These are phyloP conservation scores for Podaxis carcinomalis DNA, from an alignment of 768 basidiomycete species.

Conservation along the genomic window DNA sequence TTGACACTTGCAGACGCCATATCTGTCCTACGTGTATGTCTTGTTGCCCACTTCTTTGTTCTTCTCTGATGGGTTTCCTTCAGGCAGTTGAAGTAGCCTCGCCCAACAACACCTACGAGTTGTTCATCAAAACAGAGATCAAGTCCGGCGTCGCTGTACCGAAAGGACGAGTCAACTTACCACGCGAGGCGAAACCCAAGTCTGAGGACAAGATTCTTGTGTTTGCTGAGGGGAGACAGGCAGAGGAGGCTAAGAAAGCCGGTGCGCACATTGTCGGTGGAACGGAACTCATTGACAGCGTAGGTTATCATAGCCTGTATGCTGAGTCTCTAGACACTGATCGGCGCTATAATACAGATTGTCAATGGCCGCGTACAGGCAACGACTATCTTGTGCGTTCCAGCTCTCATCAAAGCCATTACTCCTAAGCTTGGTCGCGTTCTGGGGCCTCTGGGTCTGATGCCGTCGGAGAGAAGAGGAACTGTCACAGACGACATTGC, in stretches of 20 bases:
- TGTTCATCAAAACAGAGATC: conserved; percentile 77
- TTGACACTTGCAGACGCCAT: conserved; percentile 66
- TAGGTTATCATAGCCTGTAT: conserved; percentile 32
- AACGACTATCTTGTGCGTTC: conserved; percentile 81
- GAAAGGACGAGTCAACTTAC: conserved; percentile 85
- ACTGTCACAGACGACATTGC: conserved; percentile 90
- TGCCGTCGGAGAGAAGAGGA: conserved; percentile 93
- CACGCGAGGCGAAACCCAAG: conserved; percentile 72
- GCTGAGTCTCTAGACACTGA: not conserved
- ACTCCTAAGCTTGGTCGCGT: conserved; percentile 74
- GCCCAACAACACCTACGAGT: conserved; percentile 72
- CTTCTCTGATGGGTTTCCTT: not conserved
- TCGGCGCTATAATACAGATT: conserved; percentile 40
- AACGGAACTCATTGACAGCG: conserved; percentile 81
- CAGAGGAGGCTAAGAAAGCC: conserved; percentile 78
- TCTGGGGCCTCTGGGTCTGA: conserved; percentile 86
- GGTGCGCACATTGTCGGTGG: conserved; percentile 93
- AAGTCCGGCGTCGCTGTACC: conserved; percentile 79
- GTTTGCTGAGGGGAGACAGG: conserved; percentile 82
- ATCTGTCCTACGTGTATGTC: conserved; percentile 61
- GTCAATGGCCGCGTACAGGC: conserved; percentile 70
- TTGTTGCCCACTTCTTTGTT: not conserved
- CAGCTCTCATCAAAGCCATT: conserved; percentile 73
- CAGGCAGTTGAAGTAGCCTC: conserved; percentile 83
- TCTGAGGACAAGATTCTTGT: conserved; percentile 80